These are phyloP conservation scores for Yamadazyma buinensis DNA, from an alignment of 1,139 yeast genomes.

Conservation along the genomic window DNA sequence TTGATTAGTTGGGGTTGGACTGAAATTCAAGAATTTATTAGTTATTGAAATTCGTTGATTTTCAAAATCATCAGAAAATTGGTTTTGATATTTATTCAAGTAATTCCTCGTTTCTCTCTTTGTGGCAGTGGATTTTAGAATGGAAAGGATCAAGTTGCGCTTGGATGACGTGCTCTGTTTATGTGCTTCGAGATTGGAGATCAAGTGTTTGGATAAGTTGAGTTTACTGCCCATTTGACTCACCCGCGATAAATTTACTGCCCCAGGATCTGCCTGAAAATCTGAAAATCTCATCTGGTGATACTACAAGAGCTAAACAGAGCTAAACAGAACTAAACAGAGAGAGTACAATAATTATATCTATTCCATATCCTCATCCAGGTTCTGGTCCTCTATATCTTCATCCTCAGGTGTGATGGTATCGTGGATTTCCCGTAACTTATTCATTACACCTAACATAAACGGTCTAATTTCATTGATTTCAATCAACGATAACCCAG, in stretches of 20 bases:
- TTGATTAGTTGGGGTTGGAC: too few species aligned
- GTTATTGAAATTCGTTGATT: constrained; percentile 37
- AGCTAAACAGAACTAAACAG: too few species aligned
- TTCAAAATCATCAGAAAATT: constrained; percentile 24
- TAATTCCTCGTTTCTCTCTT: constrained; percentile 71
- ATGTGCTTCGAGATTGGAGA: constrained; percentile 38
- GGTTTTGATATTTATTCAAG: constrained; percentile 53
- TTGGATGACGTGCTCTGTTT: constrained; percentile 33
- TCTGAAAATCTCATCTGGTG: neutral
- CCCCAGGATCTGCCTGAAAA: too few species aligned
- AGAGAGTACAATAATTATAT: too few species aligned
- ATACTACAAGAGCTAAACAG: neutral
- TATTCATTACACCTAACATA: constrained; percentile 74
- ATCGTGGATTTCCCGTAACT: constrained; percentile 53
- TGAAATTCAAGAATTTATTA: constrained; percentile 39
- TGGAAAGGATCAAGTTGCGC: constrained; percentile 59
- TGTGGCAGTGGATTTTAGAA: constrained; percentile 70
- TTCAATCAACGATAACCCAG: constrained; percentile 78
- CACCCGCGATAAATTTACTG: too few species aligned
- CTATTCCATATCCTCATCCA: constrained; percentile 5
- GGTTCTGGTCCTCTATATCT: constrained; percentile 1
- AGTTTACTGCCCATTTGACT: too few species aligned
- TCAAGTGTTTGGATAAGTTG: constrained; percentile 29
- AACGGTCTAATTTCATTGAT: constrained; percentile 87
- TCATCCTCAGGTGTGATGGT: constrained; percentile 20